Conservation (phyloP, 2,329 filamentous ascomycete species). For the Hymenoscyphus occultus region DNA sequence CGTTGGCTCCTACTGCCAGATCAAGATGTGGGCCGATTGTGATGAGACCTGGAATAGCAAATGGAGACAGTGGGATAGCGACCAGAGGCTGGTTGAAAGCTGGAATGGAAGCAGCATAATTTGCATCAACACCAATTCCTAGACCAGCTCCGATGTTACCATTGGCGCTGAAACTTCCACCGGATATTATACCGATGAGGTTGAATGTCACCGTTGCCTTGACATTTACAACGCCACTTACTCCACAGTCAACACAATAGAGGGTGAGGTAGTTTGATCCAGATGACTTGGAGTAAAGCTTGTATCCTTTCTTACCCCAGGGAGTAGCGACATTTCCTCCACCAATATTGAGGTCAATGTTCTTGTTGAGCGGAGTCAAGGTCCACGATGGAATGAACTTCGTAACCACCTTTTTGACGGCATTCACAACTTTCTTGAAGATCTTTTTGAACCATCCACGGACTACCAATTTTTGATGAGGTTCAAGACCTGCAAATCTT, state of each 20-base stretch:
- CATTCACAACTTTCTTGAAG: conserved; percentile 9
- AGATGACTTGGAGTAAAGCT: conserved; percentile 13
- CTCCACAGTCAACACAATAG: conserved; percentile 15
- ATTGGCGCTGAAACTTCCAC: conserved; percentile 11
- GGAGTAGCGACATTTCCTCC: conserved; percentile 13
- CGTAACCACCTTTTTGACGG: conserved; percentile 11
- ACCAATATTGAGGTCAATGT: conserved; percentile 9
- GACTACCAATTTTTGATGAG: not conserved
- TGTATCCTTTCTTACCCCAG: conserved; percentile 14
- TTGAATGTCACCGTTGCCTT: conserved; percentile 16
- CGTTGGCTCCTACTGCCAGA: conserved; percentile 14
- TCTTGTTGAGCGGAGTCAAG: conserved; percentile 13
- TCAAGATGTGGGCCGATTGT: conserved; percentile 14
- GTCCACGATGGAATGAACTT: conserved; percentile 17
- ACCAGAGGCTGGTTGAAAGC: conserved; percentile 9
- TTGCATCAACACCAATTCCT: conserved; percentile 13
- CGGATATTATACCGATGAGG: conserved; percentile 10
- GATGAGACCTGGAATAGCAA: conserved; percentile 13
- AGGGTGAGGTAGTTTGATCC: conserved; percentile 11
- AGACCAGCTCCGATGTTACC: conserved; percentile 11
- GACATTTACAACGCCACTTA: conserved; percentile 11
- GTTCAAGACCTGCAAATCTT: conserved; percentile 11
- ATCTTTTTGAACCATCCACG: conserved; percentile 8
- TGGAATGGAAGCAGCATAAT: conserved; percentile 10
- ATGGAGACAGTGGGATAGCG: conserved; percentile 11